A percentile compares a stretch with the other conserved stretches of the same genome.
Conservation (phyloP, 345 rosid genomes). For the Jatropha curcas region DNA sequence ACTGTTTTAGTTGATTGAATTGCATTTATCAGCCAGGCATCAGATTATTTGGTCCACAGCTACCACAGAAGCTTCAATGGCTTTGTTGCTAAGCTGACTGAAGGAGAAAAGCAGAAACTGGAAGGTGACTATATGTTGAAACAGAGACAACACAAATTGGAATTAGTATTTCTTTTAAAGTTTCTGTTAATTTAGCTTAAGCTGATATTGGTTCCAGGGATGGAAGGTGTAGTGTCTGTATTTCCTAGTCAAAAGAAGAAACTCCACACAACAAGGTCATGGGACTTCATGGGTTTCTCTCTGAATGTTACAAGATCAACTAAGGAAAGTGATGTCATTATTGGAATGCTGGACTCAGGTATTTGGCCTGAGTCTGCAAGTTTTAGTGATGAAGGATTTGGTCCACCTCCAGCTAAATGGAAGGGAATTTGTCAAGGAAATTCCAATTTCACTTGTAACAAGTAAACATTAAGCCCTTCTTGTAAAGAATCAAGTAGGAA, state of each 20-base stretch:
- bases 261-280: conserved; percentile 19
- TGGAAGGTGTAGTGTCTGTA: conserved; percentile 7
- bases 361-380: conserved; percentile 16
- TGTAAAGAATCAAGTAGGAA: neutral
- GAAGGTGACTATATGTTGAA: neutral
- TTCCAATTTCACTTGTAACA: conserved; percentile 22
- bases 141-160: too few species aligned
- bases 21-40: neutral
- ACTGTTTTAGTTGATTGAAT: neutral
- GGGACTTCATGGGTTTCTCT: conserved; percentile 12
- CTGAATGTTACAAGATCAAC: neutral
- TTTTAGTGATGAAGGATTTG: conserved; percentile 13
- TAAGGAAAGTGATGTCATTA: conserved; percentile 1
- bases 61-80: conserved; percentile 17
- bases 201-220: neutral
- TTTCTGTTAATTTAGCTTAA: too few species aligned
- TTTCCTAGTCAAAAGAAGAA: neutral
- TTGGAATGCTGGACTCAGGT: conserved; percentile 12
- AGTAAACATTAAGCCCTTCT: neutral
- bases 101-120: neutral
- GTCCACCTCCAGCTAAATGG: conserved; percentile 16
- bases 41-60: neutral
- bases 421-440: conserved; percentile 2
- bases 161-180: too few species aligned
- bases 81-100: conserved; percentile 8